These are phyloP conservation scores for Nakazawaea anatomiae DNA, from an alignment of 805 yeast genomes.

Conservation along the genomic window DNA sequence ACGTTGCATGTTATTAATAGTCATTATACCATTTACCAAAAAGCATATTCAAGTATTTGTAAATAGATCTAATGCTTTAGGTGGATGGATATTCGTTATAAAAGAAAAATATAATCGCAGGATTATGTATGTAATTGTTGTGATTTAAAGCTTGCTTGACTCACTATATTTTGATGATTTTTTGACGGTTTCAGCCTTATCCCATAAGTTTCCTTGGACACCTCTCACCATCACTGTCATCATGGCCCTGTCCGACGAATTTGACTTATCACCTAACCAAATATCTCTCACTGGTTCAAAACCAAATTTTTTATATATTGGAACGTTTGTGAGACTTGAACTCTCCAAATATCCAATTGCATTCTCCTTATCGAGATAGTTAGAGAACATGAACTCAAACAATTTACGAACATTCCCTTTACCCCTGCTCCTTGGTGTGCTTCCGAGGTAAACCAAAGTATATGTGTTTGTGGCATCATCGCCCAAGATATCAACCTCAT, in stretches of 20 bases:
- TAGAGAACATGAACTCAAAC: constrained; percentile 41
- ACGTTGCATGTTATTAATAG: background rate
- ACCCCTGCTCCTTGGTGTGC: constrained; percentile 41
- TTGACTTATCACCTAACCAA: constrained; percentile 26
- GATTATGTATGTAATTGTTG: too few relatives aligned
- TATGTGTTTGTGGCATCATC: constrained; percentile 32
- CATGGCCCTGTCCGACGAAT: constrained; percentile 24
- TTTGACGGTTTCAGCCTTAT: constrained; percentile 19
- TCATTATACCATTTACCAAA: too few relatives aligned
- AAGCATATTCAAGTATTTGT: background rate
- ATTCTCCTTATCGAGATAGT: constrained; percentile 35
- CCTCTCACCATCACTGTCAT: constrained; percentile 36
- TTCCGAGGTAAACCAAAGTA: constrained; percentile 28
- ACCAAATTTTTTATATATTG: constrained; percentile 48
- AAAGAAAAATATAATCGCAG: too few relatives aligned
- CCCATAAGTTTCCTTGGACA: constrained; percentile 25
- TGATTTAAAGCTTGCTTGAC: background rate
- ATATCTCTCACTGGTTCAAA: constrained; percentile 44
- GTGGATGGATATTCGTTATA: too few relatives aligned
- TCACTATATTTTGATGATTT: background rate
- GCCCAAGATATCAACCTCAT: constrained; percentile 35
- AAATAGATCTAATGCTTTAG: background rate
- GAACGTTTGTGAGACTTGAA: constrained; percentile 38
- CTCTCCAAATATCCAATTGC: constrained; percentile 45
- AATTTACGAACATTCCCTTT: constrained; percentile 48